Base-by-base conservation (phyloP, 345 rosid species). In the Gossypium arboreum region DNA sequence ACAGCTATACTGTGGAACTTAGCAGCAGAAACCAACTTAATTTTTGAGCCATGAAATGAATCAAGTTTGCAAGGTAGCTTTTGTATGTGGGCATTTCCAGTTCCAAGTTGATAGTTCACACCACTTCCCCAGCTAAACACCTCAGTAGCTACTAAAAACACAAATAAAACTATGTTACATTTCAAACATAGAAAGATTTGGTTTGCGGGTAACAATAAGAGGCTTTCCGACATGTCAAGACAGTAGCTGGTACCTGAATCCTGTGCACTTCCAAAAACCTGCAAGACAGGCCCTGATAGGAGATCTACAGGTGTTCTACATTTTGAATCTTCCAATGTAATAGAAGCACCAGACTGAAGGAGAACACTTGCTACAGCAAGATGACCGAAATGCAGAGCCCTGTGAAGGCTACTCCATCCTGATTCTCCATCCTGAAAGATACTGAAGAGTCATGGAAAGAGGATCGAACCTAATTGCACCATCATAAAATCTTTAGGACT, bases 81-180 rank as follows among this genome's bases (percentile, higher is more conserved):
- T 78, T 93, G 98, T 71, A 95, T 66, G 85, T 91, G 90, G 52
- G 88, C 92, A 85, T 85, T 89, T 73, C 98, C 97, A 69, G 99
- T 95, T 87, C 98, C 99, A 63, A 93, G 93, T 82, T 93, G 99
- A 82, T 93, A 95, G 81, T 95, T 95, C 78, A 92, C 89, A 75
- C 99, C 99, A 78, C 91, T 93, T 76, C 99, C 99, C 99, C 97
- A 95, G 82, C 97, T 91, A 83, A 86, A 91, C 68, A 93, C 90
- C 93, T 95, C 97, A 7, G 92, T 95, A 60, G 93, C 93, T 73
- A 84, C 96, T 87, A 79, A 70, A 51, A 64, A 77, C 11, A 80
- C 54, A 83, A 78, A 78, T 39, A 73, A 48, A 3, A 68, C 64
- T 25, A 10, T 51, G 61, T 72, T 51, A 77, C 39, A 74, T n/a